A percentile compares a stretch with the other conserved stretches of the same genome.
Conservation (phyloP, 108 stramenopile genomes). For the Craspedostauros australis region DNA sequence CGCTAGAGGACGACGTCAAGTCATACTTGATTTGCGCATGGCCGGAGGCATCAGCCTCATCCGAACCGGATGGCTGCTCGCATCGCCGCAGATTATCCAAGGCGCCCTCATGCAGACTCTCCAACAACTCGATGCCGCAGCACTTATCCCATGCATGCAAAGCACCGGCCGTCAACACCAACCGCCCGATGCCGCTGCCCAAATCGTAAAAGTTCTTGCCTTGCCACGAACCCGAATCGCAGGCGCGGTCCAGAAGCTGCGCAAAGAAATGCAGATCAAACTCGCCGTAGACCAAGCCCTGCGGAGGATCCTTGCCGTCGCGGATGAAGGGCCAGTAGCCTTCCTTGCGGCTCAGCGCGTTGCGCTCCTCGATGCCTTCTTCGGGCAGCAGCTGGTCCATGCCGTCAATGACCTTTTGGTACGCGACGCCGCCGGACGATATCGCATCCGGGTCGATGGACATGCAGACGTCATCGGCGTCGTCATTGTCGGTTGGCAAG, state of each 20-base stretch:
- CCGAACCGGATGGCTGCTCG: not conserved
- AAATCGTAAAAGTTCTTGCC: constrained; percentile 56
- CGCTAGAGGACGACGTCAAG: too few relatives aligned
- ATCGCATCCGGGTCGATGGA: constrained; percentile 26
- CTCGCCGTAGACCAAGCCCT: constrained; percentile 72
- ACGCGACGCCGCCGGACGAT: constrained; percentile 26
- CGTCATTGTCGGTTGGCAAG: not conserved
- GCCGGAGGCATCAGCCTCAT: not conserved
- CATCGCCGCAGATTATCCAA: constrained; percentile 28
- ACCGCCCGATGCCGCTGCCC: constrained; percentile 72
- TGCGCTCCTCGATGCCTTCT: constrained; percentile 38
- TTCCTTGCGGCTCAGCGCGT: constrained; percentile 67
- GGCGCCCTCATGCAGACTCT: constrained; percentile 48
- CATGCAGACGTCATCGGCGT: not conserved
- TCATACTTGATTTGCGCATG: too few relatives aligned
- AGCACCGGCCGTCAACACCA: constrained; percentile 66
- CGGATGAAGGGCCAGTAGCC: constrained; percentile 77
- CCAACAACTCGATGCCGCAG: constrained; percentile 61
- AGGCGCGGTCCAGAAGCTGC: constrained; percentile 45
- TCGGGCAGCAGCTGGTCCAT: constrained; percentile 59
- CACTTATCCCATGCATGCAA: constrained; percentile 65
- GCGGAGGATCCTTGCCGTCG: constrained; percentile 58
- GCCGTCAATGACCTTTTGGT: constrained; percentile 23
- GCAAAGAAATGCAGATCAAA: constrained; percentile 74
- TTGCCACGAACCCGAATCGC: constrained; percentile 1